These are phyloP conservation scores for Claviceps cyperi DNA, from an alignment of 2,329 filamentous ascomycete genomes.

Conservation along the genomic window DNA sequence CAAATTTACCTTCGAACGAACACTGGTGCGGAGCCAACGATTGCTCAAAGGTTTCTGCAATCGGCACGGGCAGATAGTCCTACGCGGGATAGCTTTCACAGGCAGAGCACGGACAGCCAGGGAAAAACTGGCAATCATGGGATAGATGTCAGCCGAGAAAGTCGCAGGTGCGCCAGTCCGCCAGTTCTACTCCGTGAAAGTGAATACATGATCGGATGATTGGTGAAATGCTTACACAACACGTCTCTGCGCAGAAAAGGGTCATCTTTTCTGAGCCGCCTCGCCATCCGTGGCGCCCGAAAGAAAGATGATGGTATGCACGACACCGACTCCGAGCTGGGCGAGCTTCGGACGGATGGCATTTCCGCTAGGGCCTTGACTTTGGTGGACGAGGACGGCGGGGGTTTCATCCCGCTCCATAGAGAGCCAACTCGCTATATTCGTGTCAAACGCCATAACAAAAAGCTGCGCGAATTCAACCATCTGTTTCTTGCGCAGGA, in stretches of 20 bases:
- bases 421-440: conserved; percentile 88
- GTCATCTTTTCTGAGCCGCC: conserved; percentile 76
- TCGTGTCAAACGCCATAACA: conserved; percentile 66
- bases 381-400: conserved; percentile 51
- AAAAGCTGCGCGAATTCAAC: conserved; percentile 70
- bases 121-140: conserved; percentile 20
- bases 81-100: conserved; percentile 24
- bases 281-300: conserved; percentile 56
- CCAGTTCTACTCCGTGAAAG: neutral
- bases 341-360: conserved; percentile 56
- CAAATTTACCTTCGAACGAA: conserved; percentile 27
- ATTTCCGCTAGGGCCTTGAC: conserved; percentile 74
- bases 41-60: conserved; percentile 40
- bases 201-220: neutral
- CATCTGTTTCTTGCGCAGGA: conserved; percentile 86
- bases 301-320: conserved; percentile 50
- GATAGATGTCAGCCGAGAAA: conserved; percentile 38
- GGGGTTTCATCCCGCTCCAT: conserved; percentile 69
- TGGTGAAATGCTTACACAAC: conserved; percentile 6
- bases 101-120: conserved; percentile 27
- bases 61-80: conserved; percentile 38
- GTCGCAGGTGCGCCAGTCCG: conserved; percentile 39
- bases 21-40: conserved; percentile 26
- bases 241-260: conserved; percentile 48
- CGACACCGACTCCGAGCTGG: conserved; percentile 57